A percentile compares a stretch with the other conserved stretches of the same genome.
Conservation (phyloP, 768 basidiomycete species). For the Kwoniella sp. region DNA sequence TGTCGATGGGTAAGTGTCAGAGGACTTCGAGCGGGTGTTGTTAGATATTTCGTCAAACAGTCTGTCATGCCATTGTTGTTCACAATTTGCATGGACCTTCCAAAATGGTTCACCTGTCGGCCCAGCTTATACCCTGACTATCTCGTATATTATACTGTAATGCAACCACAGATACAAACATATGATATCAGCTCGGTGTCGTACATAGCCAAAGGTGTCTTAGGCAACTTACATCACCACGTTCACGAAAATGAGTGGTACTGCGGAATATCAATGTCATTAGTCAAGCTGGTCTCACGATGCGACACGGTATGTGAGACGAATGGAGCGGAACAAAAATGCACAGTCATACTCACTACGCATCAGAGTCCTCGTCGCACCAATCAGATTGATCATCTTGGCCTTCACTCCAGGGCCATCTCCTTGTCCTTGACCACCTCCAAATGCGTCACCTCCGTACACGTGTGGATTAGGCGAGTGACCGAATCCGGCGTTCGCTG, state of each 20-base stretch:
- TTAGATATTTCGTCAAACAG: no score
- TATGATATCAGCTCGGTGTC: no score
- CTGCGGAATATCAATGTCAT: conserved; percentile 59
- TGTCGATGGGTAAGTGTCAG: no score
- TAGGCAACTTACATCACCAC: conserved; percentile 63
- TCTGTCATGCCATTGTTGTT: no score
- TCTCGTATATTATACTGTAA: conserved; percentile 71
- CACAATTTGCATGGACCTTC: no score
- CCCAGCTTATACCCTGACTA: conserved; percentile 63
- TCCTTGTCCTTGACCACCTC: conserved; percentile 28
- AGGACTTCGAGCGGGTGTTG: no score
- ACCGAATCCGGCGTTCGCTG: conserved; percentile 51
- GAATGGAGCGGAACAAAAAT: background rate
- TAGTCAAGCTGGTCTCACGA: background rate
- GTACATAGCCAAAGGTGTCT: background rate
- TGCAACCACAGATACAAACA: background rate
- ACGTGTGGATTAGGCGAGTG: conserved; percentile 40
- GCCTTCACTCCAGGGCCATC: conserved; percentile 75
- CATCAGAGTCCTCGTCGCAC: conserved; percentile 94
- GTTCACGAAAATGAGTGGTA: conserved; percentile 88
- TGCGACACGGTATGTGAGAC: no score
- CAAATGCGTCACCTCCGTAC: conserved; percentile 43
- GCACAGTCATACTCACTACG: conserved; percentile 68
- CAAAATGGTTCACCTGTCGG: background rate
- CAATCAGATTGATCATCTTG: conserved; percentile 85